A percentile compares a stretch with the other conserved stretches of the same genome.
Evolutionary conservation across 768 basidiomycete genomes (phyloP).

Genomic region (Postia placenta): DNA sequence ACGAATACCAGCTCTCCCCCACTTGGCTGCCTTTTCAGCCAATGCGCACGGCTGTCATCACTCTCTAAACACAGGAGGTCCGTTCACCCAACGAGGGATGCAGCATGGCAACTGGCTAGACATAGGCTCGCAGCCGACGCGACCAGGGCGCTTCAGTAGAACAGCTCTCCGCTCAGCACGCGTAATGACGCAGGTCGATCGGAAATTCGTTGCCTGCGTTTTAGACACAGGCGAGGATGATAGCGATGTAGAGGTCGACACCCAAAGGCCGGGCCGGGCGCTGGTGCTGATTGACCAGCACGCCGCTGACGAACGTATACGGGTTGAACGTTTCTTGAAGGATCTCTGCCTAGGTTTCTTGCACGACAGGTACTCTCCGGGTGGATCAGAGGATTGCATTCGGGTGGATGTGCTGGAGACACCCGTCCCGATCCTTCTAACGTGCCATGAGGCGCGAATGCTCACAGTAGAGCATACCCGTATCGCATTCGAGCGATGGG

Average conservation of each 20-base stretch:
- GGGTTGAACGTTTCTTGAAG: conserved; percentile 78
- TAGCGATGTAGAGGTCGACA: conserved; percentile 6
- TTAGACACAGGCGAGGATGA: conserved; percentile 27
- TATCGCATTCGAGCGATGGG: conserved; percentile 60
- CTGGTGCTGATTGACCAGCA: conserved; percentile 93
- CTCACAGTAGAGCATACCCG: conserved; percentile 36
- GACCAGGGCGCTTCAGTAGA: conserved; percentile 32
- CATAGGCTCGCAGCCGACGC: conserved; percentile 5
- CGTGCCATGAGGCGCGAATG: conserved; percentile 52
- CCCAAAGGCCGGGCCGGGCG: conserved; percentile 12
- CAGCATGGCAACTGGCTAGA: not conserved
- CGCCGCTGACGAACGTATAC: conserved; percentile 93
- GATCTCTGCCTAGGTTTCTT: conserved; percentile 71
- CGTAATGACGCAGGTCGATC: conserved; percentile 82
- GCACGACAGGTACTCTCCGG: conserved; percentile 23
- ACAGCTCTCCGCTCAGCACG: conserved; percentile 49
- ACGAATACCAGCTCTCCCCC: conserved; percentile 35
- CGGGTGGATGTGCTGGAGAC: conserved; percentile 42
- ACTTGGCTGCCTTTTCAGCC: conserved; percentile 8
- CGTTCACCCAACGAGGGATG: not conserved
- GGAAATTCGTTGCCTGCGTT: conserved; percentile 83
- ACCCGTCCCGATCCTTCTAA: conserved; percentile 57
- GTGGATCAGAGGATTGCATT: conserved; percentile 14
- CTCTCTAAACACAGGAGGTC: not conserved
- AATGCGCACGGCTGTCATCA: not conserved